A percentile compares a stretch with the other conserved stretches of the same genome.
Evolutionary conservation across 2,329 filamentous ascomycete genomes (phyloP).

Genomic region (Sclerotinia minor): DNA sequence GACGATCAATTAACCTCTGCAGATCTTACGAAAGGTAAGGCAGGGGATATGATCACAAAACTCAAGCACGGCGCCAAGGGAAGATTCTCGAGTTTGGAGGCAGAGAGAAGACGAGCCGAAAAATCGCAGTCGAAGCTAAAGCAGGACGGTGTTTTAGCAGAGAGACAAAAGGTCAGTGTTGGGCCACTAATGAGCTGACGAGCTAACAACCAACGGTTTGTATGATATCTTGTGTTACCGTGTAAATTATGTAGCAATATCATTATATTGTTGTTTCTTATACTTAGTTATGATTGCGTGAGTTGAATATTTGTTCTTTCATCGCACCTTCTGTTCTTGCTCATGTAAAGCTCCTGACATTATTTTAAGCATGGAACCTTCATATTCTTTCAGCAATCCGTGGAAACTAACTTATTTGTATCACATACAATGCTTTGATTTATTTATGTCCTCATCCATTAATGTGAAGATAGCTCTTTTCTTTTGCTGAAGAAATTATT

Average conservation of each 20-base stretch:
- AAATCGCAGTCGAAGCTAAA: conserved; percentile 45
- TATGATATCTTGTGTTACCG: conserved; percentile 21
- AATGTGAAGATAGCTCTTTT: neutral
- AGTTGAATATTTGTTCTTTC: neutral
- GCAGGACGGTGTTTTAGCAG: conserved; percentile 44
- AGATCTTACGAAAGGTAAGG: conserved; percentile 75
- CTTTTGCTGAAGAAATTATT: neutral
- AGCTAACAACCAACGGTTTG: conserved; percentile 10
- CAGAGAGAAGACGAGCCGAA: conserved; percentile 52
- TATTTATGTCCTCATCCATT: neutral
- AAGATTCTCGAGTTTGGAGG: conserved; percentile 56
- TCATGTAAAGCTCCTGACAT: neutral
- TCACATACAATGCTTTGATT: neutral
- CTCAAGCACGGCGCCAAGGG: conserved; percentile 77
- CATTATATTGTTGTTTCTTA: neutral
- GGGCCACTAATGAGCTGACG: conserved; percentile 49
- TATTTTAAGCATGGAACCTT: neutral
- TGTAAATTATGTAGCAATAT: neutral
- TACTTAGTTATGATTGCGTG: neutral
- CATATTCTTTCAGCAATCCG: neutral
- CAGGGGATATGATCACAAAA: conserved; percentile 90
- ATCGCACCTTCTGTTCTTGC: neutral
- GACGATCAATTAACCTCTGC: conserved; percentile 54
- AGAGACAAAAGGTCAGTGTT: conserved; percentile 55
- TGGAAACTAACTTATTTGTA: neutral